phyloP scores from a whole-genome alignment of 306 rosid genomes.

The Castanea mollissima region DNA sequence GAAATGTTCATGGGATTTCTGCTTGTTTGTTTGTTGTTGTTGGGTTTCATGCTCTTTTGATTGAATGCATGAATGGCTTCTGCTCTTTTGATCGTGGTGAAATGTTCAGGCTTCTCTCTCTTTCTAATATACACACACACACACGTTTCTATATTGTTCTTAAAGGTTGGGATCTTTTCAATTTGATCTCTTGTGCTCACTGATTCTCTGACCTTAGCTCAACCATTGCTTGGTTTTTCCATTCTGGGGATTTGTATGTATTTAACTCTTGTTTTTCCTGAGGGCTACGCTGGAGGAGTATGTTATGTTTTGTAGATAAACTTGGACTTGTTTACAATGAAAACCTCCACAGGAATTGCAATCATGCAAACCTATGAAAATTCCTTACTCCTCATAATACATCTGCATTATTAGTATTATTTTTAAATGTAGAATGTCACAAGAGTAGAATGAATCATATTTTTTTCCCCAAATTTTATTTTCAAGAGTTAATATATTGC shows the following conservation, averaged over 20 bases:
- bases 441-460: background rate
- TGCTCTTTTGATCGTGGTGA: background rate
- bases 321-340: background rate
- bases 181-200: background rate
- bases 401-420: background rate
- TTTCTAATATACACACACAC: background rate
- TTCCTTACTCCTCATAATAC: background rate
- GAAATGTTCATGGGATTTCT: conserved; percentile 5
- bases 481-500: background rate
- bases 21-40: conserved; percentile 2
- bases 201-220: background rate
- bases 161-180: background rate
- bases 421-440: background rate
- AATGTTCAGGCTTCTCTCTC: background rate
- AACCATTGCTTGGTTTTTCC: background rate
- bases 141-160: background rate
- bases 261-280: background rate
- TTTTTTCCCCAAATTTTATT: background rate
- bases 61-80: conserved; percentile 43
- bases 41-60: conserved; percentile 10
- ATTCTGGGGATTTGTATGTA: background rate
- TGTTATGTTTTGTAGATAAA: background rate
- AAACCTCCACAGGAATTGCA: background rate
- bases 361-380: background rate
- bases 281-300: background rate